Conservation (phyloP, 495 filamentous ascomycete genomes). For the Hyphodiscus hymeniophilus region DNA sequence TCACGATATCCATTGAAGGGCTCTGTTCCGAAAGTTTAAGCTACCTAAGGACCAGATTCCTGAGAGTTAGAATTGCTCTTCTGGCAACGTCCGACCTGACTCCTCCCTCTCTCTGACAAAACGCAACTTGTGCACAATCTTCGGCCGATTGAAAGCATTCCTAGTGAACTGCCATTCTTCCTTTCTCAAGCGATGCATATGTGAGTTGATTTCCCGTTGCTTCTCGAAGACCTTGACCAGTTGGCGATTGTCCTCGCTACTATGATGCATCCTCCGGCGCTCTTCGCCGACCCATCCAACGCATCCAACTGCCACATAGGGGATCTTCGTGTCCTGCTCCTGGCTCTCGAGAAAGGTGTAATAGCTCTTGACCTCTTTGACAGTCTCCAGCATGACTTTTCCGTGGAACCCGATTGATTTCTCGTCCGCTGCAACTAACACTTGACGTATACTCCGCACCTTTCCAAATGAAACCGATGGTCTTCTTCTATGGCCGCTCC, state of each 20-base stretch:
- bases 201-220: constrained; percentile 7
- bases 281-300: constrained; percentile 16
- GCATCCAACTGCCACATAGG: constrained; percentile 17
- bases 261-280: constrained; percentile 6
- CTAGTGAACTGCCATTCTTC: constrained; percentile 13
- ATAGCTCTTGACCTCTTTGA: constrained; percentile 16
- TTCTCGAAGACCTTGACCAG: constrained; percentile 15
- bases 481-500: constrained; percentile 6
- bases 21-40: no score
- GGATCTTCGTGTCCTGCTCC: constrained; percentile 3
- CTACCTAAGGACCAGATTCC: no score
- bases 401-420: constrained; percentile 18
- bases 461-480: constrained; percentile 8
- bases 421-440: constrained; percentile 18
- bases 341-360: constrained; percentile 1
- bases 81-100: no score
- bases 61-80: no score
- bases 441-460: background rate
- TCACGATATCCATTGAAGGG: no score
- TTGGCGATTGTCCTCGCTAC: constrained; percentile 9
- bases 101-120: background rate
- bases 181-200: constrained; percentile 6
- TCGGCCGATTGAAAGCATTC: constrained; percentile 4
- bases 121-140: constrained; percentile 7
- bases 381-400: constrained; percentile 11